These are phyloP conservation scores for Fusarium graminum DNA, from an alignment of 2,329 filamentous ascomycete species.

Conservation along the genomic window DNA sequence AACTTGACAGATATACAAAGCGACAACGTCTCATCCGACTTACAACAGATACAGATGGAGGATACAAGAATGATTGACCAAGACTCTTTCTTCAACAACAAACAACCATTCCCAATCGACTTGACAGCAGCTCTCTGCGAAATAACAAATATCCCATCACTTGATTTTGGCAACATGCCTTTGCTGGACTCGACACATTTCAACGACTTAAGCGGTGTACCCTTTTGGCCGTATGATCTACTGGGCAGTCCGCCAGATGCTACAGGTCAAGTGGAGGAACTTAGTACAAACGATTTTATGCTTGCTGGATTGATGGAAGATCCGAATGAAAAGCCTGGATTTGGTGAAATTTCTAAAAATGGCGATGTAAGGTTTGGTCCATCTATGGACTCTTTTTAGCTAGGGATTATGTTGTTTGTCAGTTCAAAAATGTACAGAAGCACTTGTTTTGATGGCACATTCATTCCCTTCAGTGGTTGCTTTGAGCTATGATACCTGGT, in stretches of 20 bases:
- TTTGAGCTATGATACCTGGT: too few relatives aligned
- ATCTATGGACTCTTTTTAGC: background rate
- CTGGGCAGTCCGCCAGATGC: background rate
- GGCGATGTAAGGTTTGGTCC: background rate
- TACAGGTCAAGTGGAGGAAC: accelerated
- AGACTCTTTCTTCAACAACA: constrained; percentile 18
- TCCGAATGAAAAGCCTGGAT: background rate
- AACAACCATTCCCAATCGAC: background rate
- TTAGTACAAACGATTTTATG: background rate
- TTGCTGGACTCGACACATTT: constrained; percentile 15
- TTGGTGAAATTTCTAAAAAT: accelerated
- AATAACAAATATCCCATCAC: constrained; percentile 21
- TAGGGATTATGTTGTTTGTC: background rate
- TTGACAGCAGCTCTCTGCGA: constrained; percentile 13
- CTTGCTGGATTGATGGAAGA: background rate
- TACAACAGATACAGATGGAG: background rate
- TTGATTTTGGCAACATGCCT: constrained; percentile 19
- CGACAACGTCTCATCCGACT: accelerated
- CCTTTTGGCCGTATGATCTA: constrained; percentile 21
- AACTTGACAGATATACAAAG: background rate
- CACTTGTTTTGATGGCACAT: background rate
- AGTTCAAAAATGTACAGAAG: background rate
- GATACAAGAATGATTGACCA: background rate
- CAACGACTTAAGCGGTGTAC: background rate
- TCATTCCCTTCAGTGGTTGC: background rate